A percentile compares a stretch with the other conserved stretches of the same genome.
Evolutionary conservation across 2,329 filamentous ascomycete genomes (phyloP).

Genomic region (Colletotrichum shisoi): DNA sequence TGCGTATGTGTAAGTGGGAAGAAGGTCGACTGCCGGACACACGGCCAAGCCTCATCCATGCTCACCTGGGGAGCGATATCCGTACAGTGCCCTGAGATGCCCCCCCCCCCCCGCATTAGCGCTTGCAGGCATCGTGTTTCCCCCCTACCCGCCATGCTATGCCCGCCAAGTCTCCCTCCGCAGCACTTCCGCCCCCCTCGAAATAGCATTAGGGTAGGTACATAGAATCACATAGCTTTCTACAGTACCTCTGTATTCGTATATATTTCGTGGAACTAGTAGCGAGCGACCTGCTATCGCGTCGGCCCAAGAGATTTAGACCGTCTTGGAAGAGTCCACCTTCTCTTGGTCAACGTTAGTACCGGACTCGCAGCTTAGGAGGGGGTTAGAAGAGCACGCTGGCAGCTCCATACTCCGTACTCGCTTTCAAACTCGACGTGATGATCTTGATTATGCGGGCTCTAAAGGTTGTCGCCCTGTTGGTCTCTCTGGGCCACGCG

Average conservation of each 20-base stretch:
- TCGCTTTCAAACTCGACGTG: background rate
- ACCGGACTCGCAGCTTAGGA: background rate
- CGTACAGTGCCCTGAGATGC: constrained; percentile 7
- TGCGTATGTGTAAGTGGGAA: background rate
- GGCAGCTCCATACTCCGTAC: background rate
- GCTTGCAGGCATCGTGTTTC: constrained; percentile 1
- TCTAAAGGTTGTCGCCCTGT: background rate
- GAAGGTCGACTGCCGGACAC: too few relatives aligned
- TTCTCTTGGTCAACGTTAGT: constrained; percentile 14
- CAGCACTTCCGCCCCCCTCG: constrained; percentile 8
- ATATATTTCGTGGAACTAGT: too few relatives aligned
- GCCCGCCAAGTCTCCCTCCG: background rate
- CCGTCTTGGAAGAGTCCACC: background rate
- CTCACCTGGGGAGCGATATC: too few relatives aligned
- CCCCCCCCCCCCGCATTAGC: constrained; percentile 21
- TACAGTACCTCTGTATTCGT: too few relatives aligned
- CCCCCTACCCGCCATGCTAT: background rate
- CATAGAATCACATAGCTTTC: too few relatives aligned
- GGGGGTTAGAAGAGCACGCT: background rate
- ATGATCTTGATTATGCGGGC: background rate
- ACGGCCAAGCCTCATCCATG: too few relatives aligned
- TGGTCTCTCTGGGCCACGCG: background rate
- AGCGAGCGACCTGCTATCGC: background rate
- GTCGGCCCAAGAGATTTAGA: constrained; percentile 2
- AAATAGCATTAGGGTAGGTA: constrained; percentile 10